Evolutionary conservation across 805 yeast species (phyloP).

Genomic region (Monosporozyma aquatica): DNA sequence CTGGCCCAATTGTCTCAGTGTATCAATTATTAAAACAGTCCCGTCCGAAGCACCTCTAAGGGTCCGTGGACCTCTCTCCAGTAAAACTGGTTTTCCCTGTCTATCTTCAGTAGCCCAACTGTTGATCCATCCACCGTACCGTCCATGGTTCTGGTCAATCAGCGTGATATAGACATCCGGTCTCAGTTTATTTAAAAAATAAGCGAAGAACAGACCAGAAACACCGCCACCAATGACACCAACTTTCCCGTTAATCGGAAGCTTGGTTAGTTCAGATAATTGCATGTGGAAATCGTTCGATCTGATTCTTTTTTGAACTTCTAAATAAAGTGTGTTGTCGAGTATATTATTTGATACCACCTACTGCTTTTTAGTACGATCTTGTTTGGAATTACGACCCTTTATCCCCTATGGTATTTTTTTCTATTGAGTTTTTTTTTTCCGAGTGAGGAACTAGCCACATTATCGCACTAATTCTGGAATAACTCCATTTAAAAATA

Average conservation of each 20-base stretch:
- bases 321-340: too few species aligned
- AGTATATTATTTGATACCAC: too few species aligned
- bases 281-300: background rate
- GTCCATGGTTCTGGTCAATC: constrained; percentile 41
- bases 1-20: constrained; percentile 39
- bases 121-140: constrained; percentile 76
- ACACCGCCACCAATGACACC: constrained; percentile 85
- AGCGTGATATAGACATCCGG: constrained; percentile 66
- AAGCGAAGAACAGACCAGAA: constrained; percentile 70
- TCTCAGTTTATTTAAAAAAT: constrained; percentile 57
- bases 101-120: constrained; percentile 35
- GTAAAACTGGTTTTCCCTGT: constrained; percentile 23
- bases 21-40: constrained; percentile 55
- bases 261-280: constrained; percentile 9
- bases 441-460: too few species aligned
- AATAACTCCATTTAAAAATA: too few species aligned
- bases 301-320: background rate
- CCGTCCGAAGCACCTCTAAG: constrained; percentile 79
- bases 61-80: constrained; percentile 91
- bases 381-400: too few species aligned
- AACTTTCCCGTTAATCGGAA: constrained; percentile 35
- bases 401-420: too few species aligned
- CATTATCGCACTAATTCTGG: too few species aligned
- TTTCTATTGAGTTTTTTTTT: too few species aligned
- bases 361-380: too few species aligned